Percentiles rank a stretch among this genome's conserved stretches.
Evolutionary conservation across 352 stramenopile species (phyloP).

Genomic region (Phytophthora hibernalis): DNA sequence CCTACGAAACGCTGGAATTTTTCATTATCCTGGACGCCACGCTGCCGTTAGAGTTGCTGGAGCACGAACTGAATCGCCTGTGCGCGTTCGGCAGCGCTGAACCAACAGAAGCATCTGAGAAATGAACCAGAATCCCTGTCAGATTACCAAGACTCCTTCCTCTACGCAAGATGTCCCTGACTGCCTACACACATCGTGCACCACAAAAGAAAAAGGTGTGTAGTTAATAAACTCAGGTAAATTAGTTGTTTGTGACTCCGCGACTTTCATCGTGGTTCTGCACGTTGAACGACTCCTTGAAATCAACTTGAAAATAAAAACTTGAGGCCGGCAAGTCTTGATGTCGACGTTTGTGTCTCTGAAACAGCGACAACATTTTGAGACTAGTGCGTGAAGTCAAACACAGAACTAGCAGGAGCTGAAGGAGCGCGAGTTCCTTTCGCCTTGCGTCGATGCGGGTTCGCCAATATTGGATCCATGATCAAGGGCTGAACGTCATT

Average conservation of each 20-base stretch:
- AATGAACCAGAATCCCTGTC: background rate
- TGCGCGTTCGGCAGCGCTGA: conserved; percentile 43
- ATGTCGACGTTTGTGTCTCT: background rate
- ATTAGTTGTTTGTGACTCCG: background rate
- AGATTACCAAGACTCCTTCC: background rate
- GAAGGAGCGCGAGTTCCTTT: conserved; percentile 22
- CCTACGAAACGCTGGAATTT: conserved; percentile 52
- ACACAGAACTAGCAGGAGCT: conserved; percentile 24
- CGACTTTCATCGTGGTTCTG: background rate
- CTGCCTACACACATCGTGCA: background rate
- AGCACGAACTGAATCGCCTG: conserved; percentile 52
- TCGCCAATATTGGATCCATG: conserved; percentile 14
- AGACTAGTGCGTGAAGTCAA: conserved; percentile 40
- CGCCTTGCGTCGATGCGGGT: conserved; percentile 27
- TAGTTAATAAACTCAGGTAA: background rate
- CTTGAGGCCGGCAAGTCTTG: background rate
- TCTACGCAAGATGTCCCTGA: background rate
- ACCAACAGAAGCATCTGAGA: conserved; percentile 2
- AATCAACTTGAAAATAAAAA: background rate
- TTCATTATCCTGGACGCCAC: conserved; percentile 49
- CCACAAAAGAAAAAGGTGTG: background rate
- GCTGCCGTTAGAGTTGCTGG: conserved; percentile 44
- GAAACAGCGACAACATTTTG: background rate
- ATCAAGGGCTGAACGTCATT: conserved; percentile 3
- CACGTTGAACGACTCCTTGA: background rate